A percentile compares a stretch with the other conserved stretches of the same genome.
phyloP scores from a whole-genome alignment of 768 basidiomycete genomes.

The Pleurotus platypus region DNA sequence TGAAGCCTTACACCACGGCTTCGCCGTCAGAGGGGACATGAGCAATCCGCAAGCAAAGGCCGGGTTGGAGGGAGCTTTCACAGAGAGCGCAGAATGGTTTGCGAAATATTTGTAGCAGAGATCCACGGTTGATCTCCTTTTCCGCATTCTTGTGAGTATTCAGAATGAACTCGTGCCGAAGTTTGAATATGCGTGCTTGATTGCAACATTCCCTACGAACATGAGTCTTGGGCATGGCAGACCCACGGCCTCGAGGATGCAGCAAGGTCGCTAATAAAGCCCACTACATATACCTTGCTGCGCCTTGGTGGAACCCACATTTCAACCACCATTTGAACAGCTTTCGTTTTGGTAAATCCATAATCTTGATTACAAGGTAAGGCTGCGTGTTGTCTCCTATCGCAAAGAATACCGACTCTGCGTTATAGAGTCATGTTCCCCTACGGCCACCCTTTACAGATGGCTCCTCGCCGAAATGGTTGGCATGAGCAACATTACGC shows the following conservation, averaged over 20 bases:
- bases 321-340: not conserved
- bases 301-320: not conserved
- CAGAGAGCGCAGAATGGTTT: conserved; percentile 45
- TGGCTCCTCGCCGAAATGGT: not conserved
- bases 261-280: not conserved
- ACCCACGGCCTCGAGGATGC: not conserved
- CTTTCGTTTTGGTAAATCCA: not conserved
- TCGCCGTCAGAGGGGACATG: conserved; percentile 40
- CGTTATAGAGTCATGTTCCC: not conserved
- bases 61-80: conserved; percentile 53
- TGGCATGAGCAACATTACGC: not conserved
- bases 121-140: not conserved
- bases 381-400: not conserved
- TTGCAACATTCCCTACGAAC: not conserved
- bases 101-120: conserved; percentile 19
- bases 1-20: conserved; percentile 32
- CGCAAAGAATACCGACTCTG: not conserved
- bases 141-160: too few species aligned
- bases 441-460: not conserved
- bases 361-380: not conserved
- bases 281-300: conserved; percentile 6
- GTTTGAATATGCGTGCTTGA: too few species aligned
- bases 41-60: conserved; percentile 40
- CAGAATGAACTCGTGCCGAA: too few species aligned
- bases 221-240: not conserved